Percentiles rank a stretch among this genome's conserved stretches.
These are phyloP conservation scores for Tirmania nivea DNA, from an alignment of 495 filamentous ascomycete genomes.

Conservation along the genomic window DNA sequence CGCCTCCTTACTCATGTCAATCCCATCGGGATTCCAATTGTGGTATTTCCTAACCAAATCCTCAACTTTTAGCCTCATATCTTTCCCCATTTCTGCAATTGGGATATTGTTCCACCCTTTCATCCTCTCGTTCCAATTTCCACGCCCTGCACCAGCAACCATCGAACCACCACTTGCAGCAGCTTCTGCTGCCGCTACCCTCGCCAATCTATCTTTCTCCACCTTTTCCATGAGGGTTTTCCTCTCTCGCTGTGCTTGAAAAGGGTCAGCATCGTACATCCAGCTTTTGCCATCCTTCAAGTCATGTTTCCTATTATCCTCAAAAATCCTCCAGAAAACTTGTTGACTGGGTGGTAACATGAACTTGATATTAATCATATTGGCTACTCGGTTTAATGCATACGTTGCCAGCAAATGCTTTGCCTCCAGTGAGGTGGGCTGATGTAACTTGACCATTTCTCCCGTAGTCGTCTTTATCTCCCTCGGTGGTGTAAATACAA, in stretches of 20 bases:
- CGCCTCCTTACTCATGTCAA: constrained; percentile 37
- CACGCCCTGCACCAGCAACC: neutral
- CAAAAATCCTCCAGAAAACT: constrained; percentile 66
- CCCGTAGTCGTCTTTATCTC: constrained; percentile 33
- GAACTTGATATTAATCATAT: constrained; percentile 83
- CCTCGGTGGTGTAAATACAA: constrained; percentile 42
- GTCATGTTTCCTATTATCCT: constrained; percentile 54
- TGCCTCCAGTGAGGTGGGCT: constrained; percentile 65
- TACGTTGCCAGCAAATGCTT: constrained; percentile 82
- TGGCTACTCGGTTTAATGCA: constrained; percentile 72
- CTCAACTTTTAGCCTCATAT: constrained; percentile 56
- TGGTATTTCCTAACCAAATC: constrained; percentile 49
- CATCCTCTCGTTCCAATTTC: constrained; percentile 15
- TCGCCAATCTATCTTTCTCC: constrained; percentile 37
- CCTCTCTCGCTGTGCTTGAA: constrained; percentile 52
- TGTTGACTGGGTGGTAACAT: constrained; percentile 79
- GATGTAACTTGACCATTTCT: constrained; percentile 46
- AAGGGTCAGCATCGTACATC: constrained; percentile 95
- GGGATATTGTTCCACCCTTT: constrained; percentile 69
- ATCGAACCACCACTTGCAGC: constrained; percentile 1
- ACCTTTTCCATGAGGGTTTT: constrained; percentile 48
- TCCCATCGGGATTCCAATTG: constrained; percentile 64
- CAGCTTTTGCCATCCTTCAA: constrained; percentile 53
- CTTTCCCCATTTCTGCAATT: constrained; percentile 77
- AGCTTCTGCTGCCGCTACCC: constrained; percentile 7